These are phyloP conservation scores for Hericium rajendrae DNA, from an alignment of 768 basidiomycete genomes.

Conservation along the genomic window DNA sequence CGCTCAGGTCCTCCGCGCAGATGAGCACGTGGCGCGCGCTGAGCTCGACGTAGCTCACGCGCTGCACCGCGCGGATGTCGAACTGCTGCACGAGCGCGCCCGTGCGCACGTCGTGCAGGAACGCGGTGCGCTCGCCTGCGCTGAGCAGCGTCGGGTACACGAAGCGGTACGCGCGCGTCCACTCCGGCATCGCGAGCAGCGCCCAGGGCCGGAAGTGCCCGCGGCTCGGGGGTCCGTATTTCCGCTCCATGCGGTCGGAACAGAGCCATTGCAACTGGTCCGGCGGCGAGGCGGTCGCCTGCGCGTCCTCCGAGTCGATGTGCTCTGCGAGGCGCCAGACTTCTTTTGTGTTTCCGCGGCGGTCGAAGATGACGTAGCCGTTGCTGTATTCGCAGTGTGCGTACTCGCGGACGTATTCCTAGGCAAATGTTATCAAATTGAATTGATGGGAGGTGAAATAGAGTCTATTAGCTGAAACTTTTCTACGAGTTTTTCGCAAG, in stretches of 20 bases:
- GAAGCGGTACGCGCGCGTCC: conserved; percentile 49
- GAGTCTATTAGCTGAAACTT: too few species aligned
- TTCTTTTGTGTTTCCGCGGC: conserved; percentile 46
- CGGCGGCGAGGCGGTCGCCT: conserved; percentile 17
- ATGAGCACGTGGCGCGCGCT: conserved; percentile 49
- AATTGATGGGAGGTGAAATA: too few species aligned
- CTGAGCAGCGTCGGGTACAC: conserved; percentile 58
- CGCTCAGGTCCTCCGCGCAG: conserved; percentile 41
- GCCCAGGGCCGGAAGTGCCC: conserved; percentile 61
- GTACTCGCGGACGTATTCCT: conserved; percentile 41
- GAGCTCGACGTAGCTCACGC: conserved; percentile 59
- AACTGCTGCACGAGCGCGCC: conserved; percentile 39
- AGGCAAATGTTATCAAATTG: conserved; percentile 5
- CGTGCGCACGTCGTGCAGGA: conserved; percentile 53
- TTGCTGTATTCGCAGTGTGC: conserved; percentile 69
- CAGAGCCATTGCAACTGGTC: conserved; percentile 21
- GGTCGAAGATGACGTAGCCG: conserved; percentile 67
- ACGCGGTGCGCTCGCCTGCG: conserved; percentile 34
- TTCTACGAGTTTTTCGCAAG: too few species aligned
- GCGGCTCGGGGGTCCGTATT: conserved; percentile 13
- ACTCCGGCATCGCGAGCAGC: conserved; percentile 36
- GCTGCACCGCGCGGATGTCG: conserved; percentile 2
- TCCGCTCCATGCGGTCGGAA: conserved; percentile 17
- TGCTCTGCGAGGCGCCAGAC: conserved; percentile 51
- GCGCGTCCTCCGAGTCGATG: conserved; percentile 2